These are phyloP conservation scores for Quercus ilex DNA, from an alignment of 306 rosid species.

Conservation along the genomic window DNA sequence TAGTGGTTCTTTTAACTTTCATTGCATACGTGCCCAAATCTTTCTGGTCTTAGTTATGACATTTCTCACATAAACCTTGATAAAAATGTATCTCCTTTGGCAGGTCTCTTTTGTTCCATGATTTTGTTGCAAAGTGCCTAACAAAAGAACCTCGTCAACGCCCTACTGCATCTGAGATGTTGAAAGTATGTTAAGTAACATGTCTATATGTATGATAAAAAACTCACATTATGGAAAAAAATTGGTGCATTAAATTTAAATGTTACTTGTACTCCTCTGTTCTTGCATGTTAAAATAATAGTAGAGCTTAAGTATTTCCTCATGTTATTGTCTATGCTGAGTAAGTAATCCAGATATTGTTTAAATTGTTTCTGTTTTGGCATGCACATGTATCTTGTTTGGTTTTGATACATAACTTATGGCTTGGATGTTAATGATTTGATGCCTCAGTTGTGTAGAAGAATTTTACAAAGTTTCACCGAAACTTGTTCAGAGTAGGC, in stretches of 20 bases:
- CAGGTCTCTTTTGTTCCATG: slow-evolving; percentile 96
- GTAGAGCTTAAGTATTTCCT: background rate
- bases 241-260: background rate
- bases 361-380: background rate
- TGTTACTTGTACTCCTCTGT: background rate
- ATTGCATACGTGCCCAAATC: background rate
- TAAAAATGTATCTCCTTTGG: slow-evolving; percentile 27
- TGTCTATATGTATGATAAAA: background rate
- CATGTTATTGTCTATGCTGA: background rate
- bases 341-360: background rate
- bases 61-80: background rate
- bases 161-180: slow-evolving; percentile 91
- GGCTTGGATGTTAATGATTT: no score
- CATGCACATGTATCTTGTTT: background rate
- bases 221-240: background rate
- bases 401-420: no score
- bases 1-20: background rate
- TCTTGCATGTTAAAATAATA: background rate
- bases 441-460: background rate
- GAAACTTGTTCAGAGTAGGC: background rate
- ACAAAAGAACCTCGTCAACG: slow-evolving; percentile 96
- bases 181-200: slow-evolving; percentile 61
- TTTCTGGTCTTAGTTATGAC: background rate
- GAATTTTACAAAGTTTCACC: background rate
- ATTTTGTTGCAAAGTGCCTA: slow-evolving; percentile 94